Evolutionary conservation across 768 basidiomycete species (phyloP), one percentile per base, ranked within the genome.

Genomic region (Hypholoma fasciculare): DNA sequence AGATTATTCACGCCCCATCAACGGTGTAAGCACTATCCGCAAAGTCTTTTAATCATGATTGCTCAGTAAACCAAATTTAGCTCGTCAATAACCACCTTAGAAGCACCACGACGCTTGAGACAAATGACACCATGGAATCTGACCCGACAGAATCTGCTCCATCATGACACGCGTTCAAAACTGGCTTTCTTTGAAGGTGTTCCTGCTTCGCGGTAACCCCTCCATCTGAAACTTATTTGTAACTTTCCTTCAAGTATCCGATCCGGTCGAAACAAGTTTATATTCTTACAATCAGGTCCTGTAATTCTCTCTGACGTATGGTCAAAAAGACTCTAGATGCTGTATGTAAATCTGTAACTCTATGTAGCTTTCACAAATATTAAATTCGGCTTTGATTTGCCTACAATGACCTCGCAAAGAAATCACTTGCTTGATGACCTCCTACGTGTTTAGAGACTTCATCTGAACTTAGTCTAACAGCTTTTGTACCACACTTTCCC

Each of bases 401-500:
- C 30, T 34, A 7, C 30, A 34, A 34, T 9, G 30, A 34, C 30
- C 30, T 1, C 30, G 30, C 7, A 34, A 9, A 34, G 30, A 34
- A 34, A 34, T 9, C 9, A 7, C 30, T 34, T 34, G 30, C 30
- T 7, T 34, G 30, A 34, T 9, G 6, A 34, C 9, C 9, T 34
- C 6, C 30, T 7, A 34, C 30, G 9, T 34, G 9, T 34, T 34
- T 34, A 7, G 30, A 47, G 7, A 20, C 34, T 19, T 20, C 3
- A 49, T 49, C 20, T 16, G 43, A 48, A 17, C 12, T 16, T n/a
- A 64, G 19, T 54, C 59, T 13, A 72, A 59, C 39, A 70, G 57
- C 19, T 58, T 65, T 38, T 63, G 71, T n/a, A 74, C 75, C 12
- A 84, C 72, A 36, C 74, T 73, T 57, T 79, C 73, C 85, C 84